phyloP scores from a whole-genome alignment of 2,329 filamentous ascomycete species.

The Rhinocladiella similis region DNA sequence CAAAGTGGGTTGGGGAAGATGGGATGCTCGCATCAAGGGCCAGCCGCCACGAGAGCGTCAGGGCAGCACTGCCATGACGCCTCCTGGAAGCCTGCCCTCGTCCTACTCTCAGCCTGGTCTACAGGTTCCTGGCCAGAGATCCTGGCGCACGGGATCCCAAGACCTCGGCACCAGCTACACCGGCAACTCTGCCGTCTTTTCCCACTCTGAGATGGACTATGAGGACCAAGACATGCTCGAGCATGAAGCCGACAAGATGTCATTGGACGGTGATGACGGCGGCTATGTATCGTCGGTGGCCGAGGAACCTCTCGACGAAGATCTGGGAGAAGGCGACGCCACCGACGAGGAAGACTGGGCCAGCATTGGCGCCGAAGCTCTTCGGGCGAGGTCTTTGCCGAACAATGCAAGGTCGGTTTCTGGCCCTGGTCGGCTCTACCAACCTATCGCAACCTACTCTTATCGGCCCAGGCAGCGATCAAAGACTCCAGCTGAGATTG shows the following conservation, averaged over 20 bases:
- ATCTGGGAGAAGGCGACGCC: conserved; percentile 80
- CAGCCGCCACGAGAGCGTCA: conserved; percentile 46
- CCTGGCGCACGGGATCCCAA: conserved; percentile 32
- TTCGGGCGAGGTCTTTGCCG: conserved; percentile 64
- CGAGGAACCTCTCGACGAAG: conserved; percentile 60
- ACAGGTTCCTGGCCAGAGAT: conserved; percentile 46
- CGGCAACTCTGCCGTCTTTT: conserved; percentile 73
- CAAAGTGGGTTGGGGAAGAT: conserved; percentile 96
- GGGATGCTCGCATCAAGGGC: conserved; percentile 79
- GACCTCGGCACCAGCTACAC: conserved; percentile 60
- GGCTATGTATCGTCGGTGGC: conserved; percentile 71
- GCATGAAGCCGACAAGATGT: conserved; percentile 94
- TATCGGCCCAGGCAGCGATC: conserved; percentile 25
- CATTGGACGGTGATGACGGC: conserved; percentile 70
- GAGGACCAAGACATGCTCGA: conserved; percentile 69
- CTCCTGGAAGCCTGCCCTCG: conserved; percentile 45
- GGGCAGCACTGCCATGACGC: conserved; percentile 28
- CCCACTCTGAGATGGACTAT: conserved; percentile 65
- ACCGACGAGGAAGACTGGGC: conserved; percentile 98
- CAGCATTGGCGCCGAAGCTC: conserved; percentile 78
- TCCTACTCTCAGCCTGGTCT: conserved; percentile 48
- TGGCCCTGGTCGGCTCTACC: conserved; percentile 42
- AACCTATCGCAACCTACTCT: conserved; percentile 40
- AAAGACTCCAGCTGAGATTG: conserved; percentile 27
- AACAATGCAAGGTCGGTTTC: conserved; percentile 39